Percentiles rank a stretch among this genome's conserved stretches.
Evolutionary conservation across 768 basidiomycete species (phyloP).

Genomic region (Suillus plorans): DNA sequence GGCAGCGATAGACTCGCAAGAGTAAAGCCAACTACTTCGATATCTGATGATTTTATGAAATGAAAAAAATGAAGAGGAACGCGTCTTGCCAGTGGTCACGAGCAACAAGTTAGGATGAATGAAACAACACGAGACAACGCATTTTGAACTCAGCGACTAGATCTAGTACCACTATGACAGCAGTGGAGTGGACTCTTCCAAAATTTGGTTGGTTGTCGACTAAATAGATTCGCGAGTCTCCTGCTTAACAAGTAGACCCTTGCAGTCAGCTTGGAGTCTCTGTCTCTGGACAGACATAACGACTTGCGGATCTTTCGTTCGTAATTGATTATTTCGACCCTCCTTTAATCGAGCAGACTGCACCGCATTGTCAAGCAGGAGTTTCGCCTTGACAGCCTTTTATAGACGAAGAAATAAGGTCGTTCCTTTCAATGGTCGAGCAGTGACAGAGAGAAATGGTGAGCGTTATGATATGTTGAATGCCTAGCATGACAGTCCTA

Average conservation of each 20-base stretch:
- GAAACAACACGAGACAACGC: neutral
- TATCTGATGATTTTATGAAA: constrained; percentile 1
- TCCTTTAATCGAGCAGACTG: neutral
- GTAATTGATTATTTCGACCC: neutral
- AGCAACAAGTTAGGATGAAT: neutral
- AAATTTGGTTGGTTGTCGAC: neutral
- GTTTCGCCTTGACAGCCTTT: neutral
- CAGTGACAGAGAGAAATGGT: neutral
- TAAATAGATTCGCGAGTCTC: neutral
- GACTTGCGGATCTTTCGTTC: neutral
- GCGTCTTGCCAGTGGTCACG: constrained; percentile 3
- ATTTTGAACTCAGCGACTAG: constrained; percentile 3
- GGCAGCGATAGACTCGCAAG: neutral
- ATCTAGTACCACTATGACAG: neutral
- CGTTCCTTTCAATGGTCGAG: neutral
- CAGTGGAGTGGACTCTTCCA: neutral
- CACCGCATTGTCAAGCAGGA: neutral
- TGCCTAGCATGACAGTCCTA: neutral
- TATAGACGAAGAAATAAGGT: neutral
- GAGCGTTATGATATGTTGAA: neutral
- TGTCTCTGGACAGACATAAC: neutral
- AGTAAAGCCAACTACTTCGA: neutral
- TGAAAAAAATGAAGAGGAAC: neutral
- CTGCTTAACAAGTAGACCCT: neutral
- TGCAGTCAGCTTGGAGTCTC: neutral